Conservation (phyloP, 2,329 filamentous ascomycete genomes). For the Penicillium italicum region DNA sequence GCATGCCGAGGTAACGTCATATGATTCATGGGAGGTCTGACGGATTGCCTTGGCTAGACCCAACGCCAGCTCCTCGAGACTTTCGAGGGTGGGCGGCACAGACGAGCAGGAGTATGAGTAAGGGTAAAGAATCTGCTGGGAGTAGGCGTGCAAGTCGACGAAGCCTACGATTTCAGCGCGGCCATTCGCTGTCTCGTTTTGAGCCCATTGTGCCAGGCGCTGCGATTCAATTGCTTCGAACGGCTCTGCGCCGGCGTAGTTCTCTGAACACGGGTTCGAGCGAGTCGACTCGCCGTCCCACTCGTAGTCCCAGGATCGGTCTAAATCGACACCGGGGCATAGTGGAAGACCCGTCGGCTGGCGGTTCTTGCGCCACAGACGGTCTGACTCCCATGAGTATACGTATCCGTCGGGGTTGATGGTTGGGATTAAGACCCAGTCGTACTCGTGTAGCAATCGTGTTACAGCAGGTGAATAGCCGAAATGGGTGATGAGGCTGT, state of each 20-base stretch:
- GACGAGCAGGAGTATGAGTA: constrained; percentile 79
- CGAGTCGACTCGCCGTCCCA: constrained; percentile 69
- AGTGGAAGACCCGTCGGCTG: constrained; percentile 78
- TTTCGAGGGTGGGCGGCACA: constrained; percentile 81
- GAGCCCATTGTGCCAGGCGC: constrained; percentile 75
- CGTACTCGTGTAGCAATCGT: constrained; percentile 75
- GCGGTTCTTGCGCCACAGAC: constrained; percentile 88
- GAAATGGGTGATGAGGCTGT: constrained; percentile 79
- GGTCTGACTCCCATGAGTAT: constrained; percentile 87
- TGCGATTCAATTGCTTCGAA: constrained; percentile 80
- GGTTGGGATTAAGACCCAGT: constrained; percentile 83
- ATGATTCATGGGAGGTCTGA: constrained; percentile 69
- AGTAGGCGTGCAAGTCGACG: constrained; percentile 90
- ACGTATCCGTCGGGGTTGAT: constrained; percentile 92
- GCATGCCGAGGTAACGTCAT: constrained; percentile 79
- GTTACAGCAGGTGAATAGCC: constrained; percentile 68
- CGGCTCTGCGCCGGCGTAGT: constrained; percentile 75
- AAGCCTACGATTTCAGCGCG: constrained; percentile 77
- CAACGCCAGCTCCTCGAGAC: constrained; percentile 82
- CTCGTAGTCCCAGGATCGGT: constrained; percentile 78
- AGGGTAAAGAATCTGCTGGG: constrained; percentile 89
- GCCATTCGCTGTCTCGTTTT: constrained; percentile 67
- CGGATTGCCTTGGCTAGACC: constrained; percentile 88
- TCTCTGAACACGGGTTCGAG: constrained; percentile 84
- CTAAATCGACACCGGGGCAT: constrained; percentile 84